phyloP scores from a whole-genome alignment of 768 basidiomycete genomes.

The Pulveroboletus sp. region DNA sequence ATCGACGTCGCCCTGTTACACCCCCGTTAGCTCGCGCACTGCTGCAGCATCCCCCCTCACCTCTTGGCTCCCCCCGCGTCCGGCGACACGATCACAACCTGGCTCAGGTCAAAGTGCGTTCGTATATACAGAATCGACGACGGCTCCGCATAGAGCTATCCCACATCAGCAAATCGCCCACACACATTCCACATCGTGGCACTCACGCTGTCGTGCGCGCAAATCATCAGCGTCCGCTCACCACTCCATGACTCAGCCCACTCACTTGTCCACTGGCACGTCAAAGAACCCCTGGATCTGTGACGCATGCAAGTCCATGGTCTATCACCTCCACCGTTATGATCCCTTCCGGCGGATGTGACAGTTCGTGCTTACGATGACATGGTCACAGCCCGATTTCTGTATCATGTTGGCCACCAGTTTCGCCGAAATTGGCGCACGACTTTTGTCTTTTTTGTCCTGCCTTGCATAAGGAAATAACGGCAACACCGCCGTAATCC shows the following conservation, averaged over 20 bases:
- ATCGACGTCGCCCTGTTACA: conserved; percentile 85
- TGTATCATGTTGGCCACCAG: conserved; percentile 97
- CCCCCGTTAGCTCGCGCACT: conserved; percentile 13
- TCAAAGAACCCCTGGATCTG: conserved; percentile 99
- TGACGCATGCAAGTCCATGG: conserved; percentile 98
- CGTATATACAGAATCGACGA: conserved; percentile 94
- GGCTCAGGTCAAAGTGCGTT: conserved; percentile 76
- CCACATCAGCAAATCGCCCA: conserved; percentile 17
- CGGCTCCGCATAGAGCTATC: conserved; percentile 90
- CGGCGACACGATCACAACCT: conserved; percentile 94
- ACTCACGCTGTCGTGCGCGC: conserved; percentile 46
- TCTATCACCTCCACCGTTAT: conserved; percentile 43
- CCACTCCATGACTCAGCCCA: conserved; percentile 18
- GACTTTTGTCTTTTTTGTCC: conserved; percentile 99
- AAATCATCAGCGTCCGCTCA: conserved; percentile 14
- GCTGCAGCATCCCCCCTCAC: conserved; percentile 37
- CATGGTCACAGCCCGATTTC: conserved; percentile 90
- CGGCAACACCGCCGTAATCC: conserved; percentile 98
- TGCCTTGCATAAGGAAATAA: conserved; percentile 96
- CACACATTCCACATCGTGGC: conserved; percentile 3
- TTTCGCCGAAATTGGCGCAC: conserved; percentile 97
- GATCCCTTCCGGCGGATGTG: background rate
- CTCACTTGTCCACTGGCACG: conserved; percentile 98
- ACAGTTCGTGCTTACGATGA: conserved; percentile 65
- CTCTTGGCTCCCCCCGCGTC: conserved; percentile 98